These are phyloP conservation scores for Vigna trinervia DNA, from an alignment of 306 rosid species.

Conservation along the genomic window DNA sequence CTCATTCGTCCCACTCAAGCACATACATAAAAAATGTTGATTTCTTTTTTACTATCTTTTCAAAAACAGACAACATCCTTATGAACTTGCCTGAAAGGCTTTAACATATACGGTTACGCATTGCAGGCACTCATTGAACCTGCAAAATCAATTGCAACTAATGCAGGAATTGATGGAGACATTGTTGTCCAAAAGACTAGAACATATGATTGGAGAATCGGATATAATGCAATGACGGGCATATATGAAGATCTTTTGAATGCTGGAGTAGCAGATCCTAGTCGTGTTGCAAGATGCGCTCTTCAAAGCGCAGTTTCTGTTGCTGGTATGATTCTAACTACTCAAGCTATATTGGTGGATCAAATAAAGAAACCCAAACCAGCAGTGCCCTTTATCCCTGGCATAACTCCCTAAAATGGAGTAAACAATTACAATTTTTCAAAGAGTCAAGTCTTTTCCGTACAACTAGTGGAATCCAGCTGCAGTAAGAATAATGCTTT, in stretches of 20 bases:
- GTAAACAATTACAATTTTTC: constrained; percentile 29
- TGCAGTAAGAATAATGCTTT: not conserved
- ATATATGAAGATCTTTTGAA: constrained; percentile 83
- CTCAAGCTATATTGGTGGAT: constrained; percentile 87
- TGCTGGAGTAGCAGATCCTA: constrained; percentile 88
- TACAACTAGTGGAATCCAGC: constrained; percentile 5
- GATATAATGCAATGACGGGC: constrained; percentile 86
- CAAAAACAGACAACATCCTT: not conserved
- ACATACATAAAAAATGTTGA: constrained; percentile 10
- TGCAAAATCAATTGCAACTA: constrained; percentile 78
- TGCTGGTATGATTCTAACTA: constrained; percentile 81
- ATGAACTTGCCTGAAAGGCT: constrained; percentile 23
- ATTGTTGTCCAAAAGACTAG: constrained; percentile 80
- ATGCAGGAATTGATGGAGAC: constrained; percentile 92
- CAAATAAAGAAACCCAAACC: constrained; percentile 71
- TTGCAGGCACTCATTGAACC: constrained; percentile 93
- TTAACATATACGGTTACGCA: constrained; percentile 30
- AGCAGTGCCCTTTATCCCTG: constrained; percentile 71
- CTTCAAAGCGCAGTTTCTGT: constrained; percentile 89
- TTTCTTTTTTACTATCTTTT: not conserved
- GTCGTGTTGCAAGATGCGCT: constrained; percentile 90
- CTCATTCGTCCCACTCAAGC: not conserved
- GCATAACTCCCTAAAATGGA: constrained; percentile 63
- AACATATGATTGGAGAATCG: constrained; percentile 72
- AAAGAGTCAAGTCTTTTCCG: constrained; percentile 17